Evolutionary conservation across 345 rosid genomes (phyloP), one percentile per base, ranked within the genome.

Genomic region (Boechera stricta): DNA sequence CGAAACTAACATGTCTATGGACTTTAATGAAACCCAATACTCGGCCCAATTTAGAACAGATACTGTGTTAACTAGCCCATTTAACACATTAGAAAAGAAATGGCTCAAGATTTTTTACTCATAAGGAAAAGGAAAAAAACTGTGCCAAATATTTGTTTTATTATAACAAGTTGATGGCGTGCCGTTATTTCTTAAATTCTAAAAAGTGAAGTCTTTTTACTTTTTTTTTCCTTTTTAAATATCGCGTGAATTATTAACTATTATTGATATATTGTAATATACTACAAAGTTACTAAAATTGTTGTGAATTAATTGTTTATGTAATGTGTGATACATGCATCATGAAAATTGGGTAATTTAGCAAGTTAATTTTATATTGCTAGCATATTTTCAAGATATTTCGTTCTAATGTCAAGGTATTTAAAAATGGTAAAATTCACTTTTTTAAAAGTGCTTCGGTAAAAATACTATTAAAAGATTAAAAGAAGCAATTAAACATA

Each of bases 21-120:
- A 29, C 41, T 58, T 75, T 67, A 29, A 2, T 6, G 28, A 60
- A 60, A 74, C 74, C 73, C 67, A 58, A 16, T 26, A 26, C 0
- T 9, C 0, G 38, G 29, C 71, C 49, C 78, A 57, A 1, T 11
- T 2, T 16, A 45, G 0, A 33, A 26, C 12, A n/a, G 10, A 10
- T 12, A 35, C 3, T 66, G 59, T 36, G 2, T 6, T 7, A n/a
- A 15, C 5, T 3, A 57, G 71, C 71, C 71, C 71, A 63, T 41
- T 53, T 31, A 28, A 26, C 0, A 59, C 12, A 3, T 47, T 33
- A 28, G 13, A 2, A 32, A 69, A 24, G 0, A 41, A 56, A 3
- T 42, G 64, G 1, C 63, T 32, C 41, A 5, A 4, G 6, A 8
- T 39, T 38, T 38, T 38, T 38, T 2, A 39, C 42, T 39, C 42